Conservation (phyloP, 2,329 filamentous ascomycete genomes). For the Teratosphaeria gauchensis region DNA sequence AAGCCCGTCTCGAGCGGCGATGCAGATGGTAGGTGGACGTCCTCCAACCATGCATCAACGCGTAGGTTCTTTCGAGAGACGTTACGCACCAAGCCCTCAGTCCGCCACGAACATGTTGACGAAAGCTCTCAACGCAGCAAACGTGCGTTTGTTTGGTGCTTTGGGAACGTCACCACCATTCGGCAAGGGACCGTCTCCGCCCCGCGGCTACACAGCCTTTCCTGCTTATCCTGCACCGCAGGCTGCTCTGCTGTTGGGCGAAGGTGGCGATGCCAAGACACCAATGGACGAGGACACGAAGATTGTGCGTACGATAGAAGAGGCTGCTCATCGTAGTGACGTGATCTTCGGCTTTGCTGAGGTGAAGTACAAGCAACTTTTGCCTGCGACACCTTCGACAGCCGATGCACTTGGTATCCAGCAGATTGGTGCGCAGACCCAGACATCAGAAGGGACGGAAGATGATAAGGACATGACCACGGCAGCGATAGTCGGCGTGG, state of each 20-base stretch:
- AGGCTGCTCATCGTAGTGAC: constrained; percentile 84
- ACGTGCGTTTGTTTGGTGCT: constrained; percentile 58
- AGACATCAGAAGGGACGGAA: constrained; percentile 42
- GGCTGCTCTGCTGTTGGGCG: constrained; percentile 52
- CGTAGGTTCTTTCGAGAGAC: constrained; percentile 69
- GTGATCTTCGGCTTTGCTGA: constrained; percentile 97
- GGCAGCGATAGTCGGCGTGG: constrained; percentile 76
- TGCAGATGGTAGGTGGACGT: constrained; percentile 63
- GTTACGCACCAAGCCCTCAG: constrained; percentile 61
- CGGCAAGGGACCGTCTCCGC: constrained; percentile 54
- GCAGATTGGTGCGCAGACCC: constrained; percentile 46
- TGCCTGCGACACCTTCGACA: constrained; percentile 72
- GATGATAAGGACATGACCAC: constrained; percentile 72
- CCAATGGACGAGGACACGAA: constrained; percentile 68
- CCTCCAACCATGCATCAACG: constrained; percentile 57
- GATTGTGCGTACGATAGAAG: constrained; percentile 75
- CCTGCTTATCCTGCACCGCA: constrained; percentile 71
- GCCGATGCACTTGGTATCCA: constrained; percentile 57
- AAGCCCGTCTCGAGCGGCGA: constrained; percentile 56
- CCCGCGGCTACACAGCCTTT: constrained; percentile 68
- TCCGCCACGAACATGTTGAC: constrained; percentile 86
- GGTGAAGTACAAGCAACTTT: constrained; percentile 96
- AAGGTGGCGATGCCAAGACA: constrained; percentile 49
- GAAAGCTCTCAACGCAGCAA: constrained; percentile 91
- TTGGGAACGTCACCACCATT: constrained; percentile 58